phyloP scores from a whole-genome alignment of 306 rosid genomes.

The Hylodesmum podocarpum region DNA sequence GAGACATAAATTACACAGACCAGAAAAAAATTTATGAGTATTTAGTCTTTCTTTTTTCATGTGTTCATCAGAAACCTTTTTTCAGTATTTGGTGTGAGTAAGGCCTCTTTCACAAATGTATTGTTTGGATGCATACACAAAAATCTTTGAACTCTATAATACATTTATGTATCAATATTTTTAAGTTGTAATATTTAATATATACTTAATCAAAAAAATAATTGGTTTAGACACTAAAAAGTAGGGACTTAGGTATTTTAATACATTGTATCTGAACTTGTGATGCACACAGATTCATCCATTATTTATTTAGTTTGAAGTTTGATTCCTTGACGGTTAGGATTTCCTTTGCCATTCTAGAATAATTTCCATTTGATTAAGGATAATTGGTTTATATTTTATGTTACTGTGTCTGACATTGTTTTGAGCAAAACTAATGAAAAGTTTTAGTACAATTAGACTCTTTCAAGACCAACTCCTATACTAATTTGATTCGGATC shows the following conservation, averaged over 20 bases:
- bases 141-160: not conserved
- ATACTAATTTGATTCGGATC: slow-evolving; percentile 9
- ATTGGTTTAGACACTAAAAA: not conserved
- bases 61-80: not conserved
- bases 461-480: not conserved
- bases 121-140: not conserved
- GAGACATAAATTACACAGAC: not conserved
- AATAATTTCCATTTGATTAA: not conserved
- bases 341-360: not conserved
- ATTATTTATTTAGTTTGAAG: not conserved
- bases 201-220: not conserved
- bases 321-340: not conserved
- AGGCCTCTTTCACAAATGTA: not conserved
- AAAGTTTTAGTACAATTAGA: not conserved
- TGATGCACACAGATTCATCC: not conserved
- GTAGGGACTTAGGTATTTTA: not conserved
- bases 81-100: not conserved
- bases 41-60: not conserved
- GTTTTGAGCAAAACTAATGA: not conserved
- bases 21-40: not conserved
- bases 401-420: not conserved
- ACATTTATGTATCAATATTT: not conserved
- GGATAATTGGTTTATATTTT: not conserved
- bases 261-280: not conserved
- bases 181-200: not conserved